phyloP scores from a whole-genome alignment of 1,139 yeast genomes.

The Casaregolazyma suthepensis region DNA sequence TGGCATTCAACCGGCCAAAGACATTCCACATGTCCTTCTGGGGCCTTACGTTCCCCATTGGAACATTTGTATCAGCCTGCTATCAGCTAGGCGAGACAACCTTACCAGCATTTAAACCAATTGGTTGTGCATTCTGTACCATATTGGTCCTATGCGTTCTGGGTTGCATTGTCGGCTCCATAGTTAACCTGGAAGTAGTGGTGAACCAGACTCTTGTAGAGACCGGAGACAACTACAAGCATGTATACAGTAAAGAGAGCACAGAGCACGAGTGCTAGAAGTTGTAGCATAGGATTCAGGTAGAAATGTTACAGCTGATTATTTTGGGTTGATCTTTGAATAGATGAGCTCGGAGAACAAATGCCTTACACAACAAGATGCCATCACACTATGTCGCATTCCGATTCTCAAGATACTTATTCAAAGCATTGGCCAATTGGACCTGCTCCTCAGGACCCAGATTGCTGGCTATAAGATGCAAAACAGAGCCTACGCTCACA shows the following conservation, averaged over 20 bases:
- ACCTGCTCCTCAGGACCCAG: conserved; percentile 61
- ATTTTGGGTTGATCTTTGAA: background rate
- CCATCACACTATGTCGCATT: background rate
- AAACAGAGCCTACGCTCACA: conserved; percentile 62
- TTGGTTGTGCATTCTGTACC: conserved; percentile 57
- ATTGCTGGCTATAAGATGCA: conserved; percentile 72
- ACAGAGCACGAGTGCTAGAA: background rate
- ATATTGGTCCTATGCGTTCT: conserved; percentile 37
- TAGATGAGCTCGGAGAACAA: background rate
- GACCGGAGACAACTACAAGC: conserved; percentile 5
- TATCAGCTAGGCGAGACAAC: conserved; percentile 45
- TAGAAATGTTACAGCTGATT: background rate
- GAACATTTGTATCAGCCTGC: conserved; percentile 68
- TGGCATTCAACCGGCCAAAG: conserved; percentile 34
- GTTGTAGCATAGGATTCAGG: background rate
- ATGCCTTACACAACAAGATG: no score
- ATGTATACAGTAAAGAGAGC: background rate
- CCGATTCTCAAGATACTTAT: conserved; percentile 46
- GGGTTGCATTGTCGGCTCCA: conserved; percentile 30
- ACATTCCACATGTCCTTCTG: conserved; percentile 63
- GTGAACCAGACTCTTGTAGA: conserved; percentile 10
- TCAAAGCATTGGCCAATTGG: conserved; percentile 55
- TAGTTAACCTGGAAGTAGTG: conserved; percentile 1
- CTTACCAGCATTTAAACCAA: conserved; percentile 49
- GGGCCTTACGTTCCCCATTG: conserved; percentile 88